Percentiles rank a stretch among this genome's conserved stretches.
These are phyloP conservation scores for Ophiostoma triangulosporum DNA, from an alignment of 2,329 filamentous ascomycete genomes.

Conservation along the genomic window DNA sequence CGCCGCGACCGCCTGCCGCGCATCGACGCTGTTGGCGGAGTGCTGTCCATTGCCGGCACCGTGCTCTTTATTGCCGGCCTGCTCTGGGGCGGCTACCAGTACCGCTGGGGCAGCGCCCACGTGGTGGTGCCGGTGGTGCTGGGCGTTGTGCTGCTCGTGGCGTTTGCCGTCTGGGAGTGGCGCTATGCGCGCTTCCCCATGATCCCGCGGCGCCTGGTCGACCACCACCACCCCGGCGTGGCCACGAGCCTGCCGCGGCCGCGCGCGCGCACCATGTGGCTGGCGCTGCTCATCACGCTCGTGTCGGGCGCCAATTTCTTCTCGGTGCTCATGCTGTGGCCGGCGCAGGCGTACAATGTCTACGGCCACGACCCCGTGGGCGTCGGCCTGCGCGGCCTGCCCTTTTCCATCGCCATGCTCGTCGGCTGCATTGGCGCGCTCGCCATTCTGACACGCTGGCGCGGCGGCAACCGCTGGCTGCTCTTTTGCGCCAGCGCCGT, in stretches of 20 bases:
- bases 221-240: slow-evolving; percentile 16
- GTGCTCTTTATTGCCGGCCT: slow-evolving; percentile 37
- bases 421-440: slow-evolving; percentile 46
- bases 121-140: slow-evolving; percentile 36
- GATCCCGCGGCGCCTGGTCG: slow-evolving; percentile 29
- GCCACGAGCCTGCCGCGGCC: slow-evolving; percentile 5
- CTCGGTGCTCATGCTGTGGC: slow-evolving; percentile 45
- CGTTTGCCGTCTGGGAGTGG: slow-evolving; percentile 43
- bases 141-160: slow-evolving; percentile 32
- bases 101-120: slow-evolving; percentile 26
- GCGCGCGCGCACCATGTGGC: slow-evolving; percentile 28
- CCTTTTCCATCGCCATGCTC: slow-evolving; percentile 51
- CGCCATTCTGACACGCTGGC: slow-evolving; percentile 40
- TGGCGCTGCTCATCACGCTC: slow-evolving; percentile 44
- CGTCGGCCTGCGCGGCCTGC: slow-evolving; percentile 51
- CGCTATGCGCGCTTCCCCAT: slow-evolving; percentile 43
- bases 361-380: slow-evolving; percentile 50
- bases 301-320: slow-evolving; percentile 47
- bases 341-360: slow-evolving; percentile 49
- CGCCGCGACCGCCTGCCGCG: slow-evolving; percentile 27
- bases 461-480: slow-evolving; percentile 44
- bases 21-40: slow-evolving; percentile 37
- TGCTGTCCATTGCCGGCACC: slow-evolving; percentile 34
- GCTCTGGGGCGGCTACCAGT: slow-evolving; percentile 25
- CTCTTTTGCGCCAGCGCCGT: slow-evolving; percentile 44